Percentiles rank a stretch among this genome's conserved stretches.
Evolutionary conservation across 1,284 basidiomycete species (phyloP).

Genomic region (Cronartium quercuum): DNA sequence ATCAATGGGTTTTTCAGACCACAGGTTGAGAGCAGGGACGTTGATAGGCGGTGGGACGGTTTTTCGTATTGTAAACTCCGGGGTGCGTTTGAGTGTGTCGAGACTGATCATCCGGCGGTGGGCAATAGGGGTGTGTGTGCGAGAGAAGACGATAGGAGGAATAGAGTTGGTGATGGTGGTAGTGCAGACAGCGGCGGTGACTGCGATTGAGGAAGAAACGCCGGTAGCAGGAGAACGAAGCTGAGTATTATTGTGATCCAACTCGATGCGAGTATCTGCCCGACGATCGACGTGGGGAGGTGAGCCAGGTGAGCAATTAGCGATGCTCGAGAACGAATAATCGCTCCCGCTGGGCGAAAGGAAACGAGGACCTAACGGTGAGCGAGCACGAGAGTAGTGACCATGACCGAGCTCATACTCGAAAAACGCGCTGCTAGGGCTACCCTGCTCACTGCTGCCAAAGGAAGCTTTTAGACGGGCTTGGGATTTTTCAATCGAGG

Average conservation of each 20-base stretch:
- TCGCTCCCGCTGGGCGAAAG: not conserved
- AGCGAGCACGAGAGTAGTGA: not conserved
- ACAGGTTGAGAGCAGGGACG: not conserved
- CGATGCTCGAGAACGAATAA: not conserved
- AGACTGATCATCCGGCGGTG: not conserved
- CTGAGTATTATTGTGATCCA: not conserved
- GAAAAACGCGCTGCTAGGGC: not conserved
- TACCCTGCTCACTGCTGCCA: not conserved
- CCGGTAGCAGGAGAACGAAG: conserved; percentile 1
- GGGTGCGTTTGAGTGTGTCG: not conserved
- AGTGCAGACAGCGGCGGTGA: not conserved
- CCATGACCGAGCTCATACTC: not conserved
- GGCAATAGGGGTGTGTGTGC: not conserved
- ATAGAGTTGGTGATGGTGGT: not conserved
- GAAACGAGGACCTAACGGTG: not conserved
- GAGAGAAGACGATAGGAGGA: not conserved
- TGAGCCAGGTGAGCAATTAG: not conserved
- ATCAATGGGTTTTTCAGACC: not conserved
- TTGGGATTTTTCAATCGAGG: not conserved
- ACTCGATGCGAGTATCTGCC: not conserved
- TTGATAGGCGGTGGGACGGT: not conserved
- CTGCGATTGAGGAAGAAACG: not conserved
- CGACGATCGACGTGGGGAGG: not conserved
- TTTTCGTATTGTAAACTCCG: not conserved
- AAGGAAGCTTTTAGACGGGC: no score